Conservation (phyloP, 495 filamentous ascomycete genomes). For the Penicillium chermesinum region DNA sequence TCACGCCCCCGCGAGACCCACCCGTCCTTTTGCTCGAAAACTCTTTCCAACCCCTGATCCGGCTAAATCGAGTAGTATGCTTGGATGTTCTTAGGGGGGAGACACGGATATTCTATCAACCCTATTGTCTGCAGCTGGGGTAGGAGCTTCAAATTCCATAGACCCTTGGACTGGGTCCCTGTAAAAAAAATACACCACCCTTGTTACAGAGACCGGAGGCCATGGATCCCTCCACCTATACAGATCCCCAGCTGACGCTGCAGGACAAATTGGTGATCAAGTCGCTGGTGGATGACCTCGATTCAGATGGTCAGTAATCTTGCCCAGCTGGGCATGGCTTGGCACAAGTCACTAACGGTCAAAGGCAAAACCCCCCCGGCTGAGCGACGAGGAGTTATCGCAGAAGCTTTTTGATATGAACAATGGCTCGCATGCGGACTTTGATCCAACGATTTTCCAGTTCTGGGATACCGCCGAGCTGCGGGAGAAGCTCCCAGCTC, state of each 20-base stretch:
- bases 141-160: too few relatives aligned
- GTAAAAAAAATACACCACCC: too few relatives aligned
- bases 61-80: too few relatives aligned
- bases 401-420: slow-evolving; percentile 48
- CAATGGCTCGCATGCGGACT: slow-evolving; percentile 39
- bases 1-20: neutral
- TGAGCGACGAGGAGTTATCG: slow-evolving; percentile 23
- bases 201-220: too few relatives aligned
- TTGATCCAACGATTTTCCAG: slow-evolving; percentile 52
- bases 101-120: too few relatives aligned
- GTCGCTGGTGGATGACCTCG: slow-evolving; percentile 35
- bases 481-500: slow-evolving; percentile 23
- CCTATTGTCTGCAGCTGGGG: too few relatives aligned
- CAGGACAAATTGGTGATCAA: slow-evolving; percentile 47
- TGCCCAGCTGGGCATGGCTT: slow-evolving; percentile 1
- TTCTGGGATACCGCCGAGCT: slow-evolving; percentile 45
- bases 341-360: slow-evolving; percentile 4
- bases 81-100: neutral
- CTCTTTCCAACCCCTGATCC: neutral
- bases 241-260: slow-evolving; percentile 45
- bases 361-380: slow-evolving; percentile 13
- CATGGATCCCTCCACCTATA: slow-evolving; percentile 35
- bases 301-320: slow-evolving; percentile 15
- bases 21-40: neutral
- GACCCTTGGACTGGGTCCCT: too few relatives aligned